Evolutionary conservation across 257 asterid genomes (phyloP).

Genomic region (Fraxinus cuspidata): DNA sequence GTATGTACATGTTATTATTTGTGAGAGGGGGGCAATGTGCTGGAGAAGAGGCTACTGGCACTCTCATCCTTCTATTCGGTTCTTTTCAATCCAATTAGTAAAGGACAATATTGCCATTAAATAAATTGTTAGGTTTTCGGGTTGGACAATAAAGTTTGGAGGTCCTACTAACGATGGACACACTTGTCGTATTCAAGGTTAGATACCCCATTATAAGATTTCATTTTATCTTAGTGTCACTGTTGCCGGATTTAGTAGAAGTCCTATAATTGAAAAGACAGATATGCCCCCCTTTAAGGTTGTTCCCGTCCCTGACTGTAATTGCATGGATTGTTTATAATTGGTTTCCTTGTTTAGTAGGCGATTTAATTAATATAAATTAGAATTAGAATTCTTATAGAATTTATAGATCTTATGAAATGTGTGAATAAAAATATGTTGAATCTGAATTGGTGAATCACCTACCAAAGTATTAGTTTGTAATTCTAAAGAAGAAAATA

Average conservation of each 20-base stretch:
- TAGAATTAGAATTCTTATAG: too few species aligned
- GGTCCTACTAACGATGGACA: slow-evolving; percentile 51
- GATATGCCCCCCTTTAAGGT: neutral
- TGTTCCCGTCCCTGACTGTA: too few species aligned
- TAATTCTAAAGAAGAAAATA: too few species aligned
- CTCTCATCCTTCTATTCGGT: slow-evolving; percentile 26
- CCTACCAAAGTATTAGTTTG: too few species aligned
- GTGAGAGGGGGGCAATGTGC: slow-evolving; percentile 23
- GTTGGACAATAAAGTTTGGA: slow-evolving; percentile 32
- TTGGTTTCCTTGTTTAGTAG: too few species aligned
- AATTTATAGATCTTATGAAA: too few species aligned
- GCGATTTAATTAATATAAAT: too few species aligned
- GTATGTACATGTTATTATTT: too few species aligned
- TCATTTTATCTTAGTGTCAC: slow-evolving; percentile 45
- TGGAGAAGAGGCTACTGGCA: too few species aligned
- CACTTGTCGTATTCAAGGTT: slow-evolving; percentile 30
- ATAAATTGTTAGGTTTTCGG: slow-evolving; percentile 10
- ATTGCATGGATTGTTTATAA: too few species aligned
- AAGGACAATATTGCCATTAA: slow-evolving; percentile 28
- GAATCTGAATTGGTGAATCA: too few species aligned
- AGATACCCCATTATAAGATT: slow-evolving; percentile 59
- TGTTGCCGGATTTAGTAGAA: slow-evolving; percentile 25
- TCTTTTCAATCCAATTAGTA: neutral
- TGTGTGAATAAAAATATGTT: too few species aligned
- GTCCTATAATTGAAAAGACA: slow-evolving; percentile 4